These are phyloP conservation scores for Penicillium sp. DNA, from an alignment of 2,329 filamentous ascomycete genomes.

Conservation along the genomic window DNA sequence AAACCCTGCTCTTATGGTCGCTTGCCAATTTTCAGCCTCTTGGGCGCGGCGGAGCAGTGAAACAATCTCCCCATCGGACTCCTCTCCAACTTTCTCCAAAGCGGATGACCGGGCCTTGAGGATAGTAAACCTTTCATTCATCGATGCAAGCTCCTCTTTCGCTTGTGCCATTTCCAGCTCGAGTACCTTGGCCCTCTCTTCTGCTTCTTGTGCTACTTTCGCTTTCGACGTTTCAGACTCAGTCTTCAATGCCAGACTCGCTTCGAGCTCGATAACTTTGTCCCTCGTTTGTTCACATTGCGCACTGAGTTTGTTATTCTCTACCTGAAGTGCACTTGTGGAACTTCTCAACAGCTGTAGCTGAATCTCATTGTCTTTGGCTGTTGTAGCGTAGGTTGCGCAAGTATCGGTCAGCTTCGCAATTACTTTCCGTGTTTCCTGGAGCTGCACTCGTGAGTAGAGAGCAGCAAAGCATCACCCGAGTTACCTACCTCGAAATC, in stretches of 20 bases:
- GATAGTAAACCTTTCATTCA: slow-evolving; percentile 12
- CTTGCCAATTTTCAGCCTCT: slow-evolving; percentile 25
- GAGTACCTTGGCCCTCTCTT: slow-evolving; percentile 16
- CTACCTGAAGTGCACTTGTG: slow-evolving; percentile 15
- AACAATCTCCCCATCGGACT: slow-evolving; percentile 25
- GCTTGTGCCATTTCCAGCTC: slow-evolving; percentile 21
- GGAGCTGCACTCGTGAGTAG: slow-evolving; percentile 23
- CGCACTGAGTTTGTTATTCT: slow-evolving; percentile 19
- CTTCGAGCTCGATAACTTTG: slow-evolving; percentile 24
- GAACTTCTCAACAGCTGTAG: slow-evolving; percentile 23
- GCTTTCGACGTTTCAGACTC: slow-evolving; percentile 6
- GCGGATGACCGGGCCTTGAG: slow-evolving; percentile 14
- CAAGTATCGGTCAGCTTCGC: slow-evolving; percentile 15
- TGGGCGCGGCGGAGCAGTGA: slow-evolving; percentile 25
- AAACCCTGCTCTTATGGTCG: slow-evolving; percentile 22
- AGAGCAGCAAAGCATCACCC: not conserved
- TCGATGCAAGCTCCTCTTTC: slow-evolving; percentile 28
- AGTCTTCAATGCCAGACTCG: slow-evolving; percentile 4
- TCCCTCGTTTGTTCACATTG: slow-evolving; percentile 22
- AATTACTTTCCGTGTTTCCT: slow-evolving; percentile 21
- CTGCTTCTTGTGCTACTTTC: slow-evolving; percentile 7
- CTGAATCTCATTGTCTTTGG: slow-evolving; percentile 18
- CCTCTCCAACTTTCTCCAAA: slow-evolving; percentile 22
- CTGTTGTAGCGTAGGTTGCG: slow-evolving; percentile 11
- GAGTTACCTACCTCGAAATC: slow-evolving; percentile 19